Percentiles rank a stretch among this genome's conserved stretches.
phyloP scores from a whole-genome alignment of 2,329 filamentous ascomycete species.

The Septoria linicola region DNA sequence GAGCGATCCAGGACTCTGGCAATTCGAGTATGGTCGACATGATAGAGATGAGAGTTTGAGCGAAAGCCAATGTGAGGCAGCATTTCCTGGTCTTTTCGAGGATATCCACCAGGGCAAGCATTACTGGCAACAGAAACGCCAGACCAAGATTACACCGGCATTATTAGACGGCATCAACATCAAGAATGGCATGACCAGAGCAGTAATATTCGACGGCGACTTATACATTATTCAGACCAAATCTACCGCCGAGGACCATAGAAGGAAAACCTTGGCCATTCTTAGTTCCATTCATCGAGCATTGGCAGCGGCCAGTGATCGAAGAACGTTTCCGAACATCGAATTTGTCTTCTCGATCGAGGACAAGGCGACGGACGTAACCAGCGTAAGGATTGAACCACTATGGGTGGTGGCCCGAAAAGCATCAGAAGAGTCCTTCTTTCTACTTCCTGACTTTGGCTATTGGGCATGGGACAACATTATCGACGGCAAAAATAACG shows the following conservation, averaged over 20 bases:
- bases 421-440: constrained; percentile 41
- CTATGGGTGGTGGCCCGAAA: constrained; percentile 40
- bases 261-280: constrained; percentile 29
- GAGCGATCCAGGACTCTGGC: constrained; percentile 18
- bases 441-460: constrained; percentile 56
- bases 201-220: constrained; percentile 39
- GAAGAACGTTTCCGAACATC: constrained; percentile 44
- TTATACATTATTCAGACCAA: constrained; percentile 37
- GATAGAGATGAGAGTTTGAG: constrained; percentile 20
- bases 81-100: constrained; percentile 36
- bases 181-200: constrained; percentile 30
- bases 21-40: constrained; percentile 20
- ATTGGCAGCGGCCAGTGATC: constrained; percentile 42
- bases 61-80: constrained; percentile 31
- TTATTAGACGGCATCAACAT: constrained; percentile 22
- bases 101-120: constrained; percentile 33
- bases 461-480: constrained; percentile 53
- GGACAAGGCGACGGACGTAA: constrained; percentile 41
- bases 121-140: constrained; percentile 26
- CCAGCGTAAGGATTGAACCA: constrained; percentile 34
- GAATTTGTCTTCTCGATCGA: constrained; percentile 52
- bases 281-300: constrained; percentile 51
- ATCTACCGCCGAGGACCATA: constrained; percentile 29
- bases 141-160: constrained; percentile 19
- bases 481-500: constrained; percentile 43